phyloP scores from a whole-genome alignment of 306 rosid genomes.

The Malus orientalis region DNA sequence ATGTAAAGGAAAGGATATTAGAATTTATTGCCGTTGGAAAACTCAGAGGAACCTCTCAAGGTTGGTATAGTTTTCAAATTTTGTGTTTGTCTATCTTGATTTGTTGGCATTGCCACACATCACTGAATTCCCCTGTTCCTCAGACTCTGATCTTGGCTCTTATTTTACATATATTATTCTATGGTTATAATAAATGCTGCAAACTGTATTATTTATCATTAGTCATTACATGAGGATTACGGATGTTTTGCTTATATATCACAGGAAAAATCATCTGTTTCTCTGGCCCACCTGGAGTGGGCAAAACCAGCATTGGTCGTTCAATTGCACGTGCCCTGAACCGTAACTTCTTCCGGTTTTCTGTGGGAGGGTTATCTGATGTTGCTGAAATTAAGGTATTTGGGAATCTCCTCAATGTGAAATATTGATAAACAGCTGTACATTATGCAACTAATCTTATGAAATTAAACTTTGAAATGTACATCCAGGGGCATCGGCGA shows the following conservation, averaged over 20 bases:
- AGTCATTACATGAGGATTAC: neutral
- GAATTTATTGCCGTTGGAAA: conserved; percentile 98
- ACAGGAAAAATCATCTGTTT: conserved; percentile 94
- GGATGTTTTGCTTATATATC: neutral
- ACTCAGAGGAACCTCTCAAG: conserved; percentile 92
- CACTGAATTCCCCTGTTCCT: neutral
- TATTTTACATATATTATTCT: neutral
- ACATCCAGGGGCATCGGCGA: conserved; percentile 90
- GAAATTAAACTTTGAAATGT: conserved; percentile 14
- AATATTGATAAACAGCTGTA: neutral
- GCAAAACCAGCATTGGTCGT: conserved; percentile 99
- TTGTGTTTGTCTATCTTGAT: neutral
- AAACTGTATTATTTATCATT: neutral
- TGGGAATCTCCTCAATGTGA: conserved; percentile 3
- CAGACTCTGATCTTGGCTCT: conserved; percentile 2
- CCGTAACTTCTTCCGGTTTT: conserved; percentile 87
- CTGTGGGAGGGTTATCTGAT: conserved; percentile 96
- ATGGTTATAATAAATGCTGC: neutral
- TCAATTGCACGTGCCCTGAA: conserved; percentile 97
- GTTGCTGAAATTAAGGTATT: conserved; percentile 97
- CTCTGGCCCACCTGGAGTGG: conserved; percentile 99
- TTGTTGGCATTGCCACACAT: neutral
- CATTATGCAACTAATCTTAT: neutral
- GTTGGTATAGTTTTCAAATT: conserved; percentile 31
- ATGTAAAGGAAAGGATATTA: conserved; percentile 93